Percentiles rank a stretch among this genome's conserved stretches.
phyloP scores from a whole-genome alignment of 2,329 filamentous ascomycete genomes.

The Sporothrix brunneoviolacea region DNA sequence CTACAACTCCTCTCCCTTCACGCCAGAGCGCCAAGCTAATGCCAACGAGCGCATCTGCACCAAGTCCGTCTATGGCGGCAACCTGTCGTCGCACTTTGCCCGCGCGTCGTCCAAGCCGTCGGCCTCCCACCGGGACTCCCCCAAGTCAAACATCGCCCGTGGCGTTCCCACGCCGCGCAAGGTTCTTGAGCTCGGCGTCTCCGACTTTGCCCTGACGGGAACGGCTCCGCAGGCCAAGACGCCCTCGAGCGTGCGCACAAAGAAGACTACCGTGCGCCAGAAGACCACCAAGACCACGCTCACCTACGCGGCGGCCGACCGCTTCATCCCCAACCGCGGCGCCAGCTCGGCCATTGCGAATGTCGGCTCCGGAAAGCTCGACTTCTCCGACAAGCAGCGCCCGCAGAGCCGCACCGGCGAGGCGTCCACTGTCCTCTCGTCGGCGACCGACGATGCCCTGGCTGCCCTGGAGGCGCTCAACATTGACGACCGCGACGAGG shows the following conservation, averaged over 20 bases:
- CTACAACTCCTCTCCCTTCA: slow-evolving; percentile 67
- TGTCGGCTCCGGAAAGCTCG: slow-evolving; percentile 75
- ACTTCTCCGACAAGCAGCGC: slow-evolving; percentile 60
- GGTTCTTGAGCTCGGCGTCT: slow-evolving; percentile 79
- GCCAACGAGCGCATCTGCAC: slow-evolving; percentile 46
- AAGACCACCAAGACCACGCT: slow-evolving; percentile 68
- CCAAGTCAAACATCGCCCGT: slow-evolving; percentile 92
- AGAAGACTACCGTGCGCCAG: slow-evolving; percentile 49
- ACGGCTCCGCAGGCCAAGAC: slow-evolving; percentile 61
- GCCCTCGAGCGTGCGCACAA: slow-evolving; percentile 50
- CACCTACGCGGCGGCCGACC: slow-evolving; percentile 73
- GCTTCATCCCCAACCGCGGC: slow-evolving; percentile 91
- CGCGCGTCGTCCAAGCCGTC: slow-evolving; percentile 60
- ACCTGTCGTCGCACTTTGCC: slow-evolving; percentile 71
- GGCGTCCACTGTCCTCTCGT: slow-evolving; percentile 68
- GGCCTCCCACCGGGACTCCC: slow-evolving; percentile 71
- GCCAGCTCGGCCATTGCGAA: slow-evolving; percentile 85
- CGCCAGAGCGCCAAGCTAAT: slow-evolving; percentile 54
- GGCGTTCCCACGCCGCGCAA: slow-evolving; percentile 69
- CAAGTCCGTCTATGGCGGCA: slow-evolving; percentile 75
- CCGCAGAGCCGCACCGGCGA: slow-evolving; percentile 62
- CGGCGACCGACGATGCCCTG: slow-evolving; percentile 72
- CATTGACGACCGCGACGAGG: slow-evolving; percentile 62
- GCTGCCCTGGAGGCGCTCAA: slow-evolving; percentile 73
- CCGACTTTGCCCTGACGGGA: slow-evolving; percentile 84